Conservation (phyloP, 305 asterid species). For the Vinca major region DNA sequence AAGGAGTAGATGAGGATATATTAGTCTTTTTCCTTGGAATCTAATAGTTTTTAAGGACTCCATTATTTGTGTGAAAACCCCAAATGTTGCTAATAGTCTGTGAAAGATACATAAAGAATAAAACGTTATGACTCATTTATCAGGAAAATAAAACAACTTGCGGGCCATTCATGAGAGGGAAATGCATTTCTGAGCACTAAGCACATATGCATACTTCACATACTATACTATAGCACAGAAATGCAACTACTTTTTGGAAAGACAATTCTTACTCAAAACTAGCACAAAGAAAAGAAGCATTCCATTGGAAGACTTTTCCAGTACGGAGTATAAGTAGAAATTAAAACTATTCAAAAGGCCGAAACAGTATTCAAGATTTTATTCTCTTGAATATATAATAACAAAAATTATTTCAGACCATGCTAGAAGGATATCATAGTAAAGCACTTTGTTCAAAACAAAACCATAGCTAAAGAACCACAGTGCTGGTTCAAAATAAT, state of each 20-base stretch:
- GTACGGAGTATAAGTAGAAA: background rate
- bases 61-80: too few species aligned
- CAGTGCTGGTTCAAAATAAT: background rate
- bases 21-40: too few species aligned
- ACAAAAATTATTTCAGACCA: background rate
- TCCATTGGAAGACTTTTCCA: background rate
- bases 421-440: background rate
- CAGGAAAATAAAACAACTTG: background rate
- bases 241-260: background rate
- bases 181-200: background rate
- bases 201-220: background rate
- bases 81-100: too few species aligned
- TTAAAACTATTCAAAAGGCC: background rate
- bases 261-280: background rate
- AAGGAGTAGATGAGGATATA: too few species aligned
- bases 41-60: too few species aligned
- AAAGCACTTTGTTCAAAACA: background rate
- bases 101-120: too few species aligned
- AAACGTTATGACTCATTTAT: background rate
- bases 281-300: too few species aligned
- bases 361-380: background rate
- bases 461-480: background rate
- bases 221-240: background rate
- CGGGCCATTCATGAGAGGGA: background rate
- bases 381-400: background rate